These are phyloP conservation scores for Pueraria montana DNA, from an alignment of 306 rosid species.

Conservation along the genomic window DNA sequence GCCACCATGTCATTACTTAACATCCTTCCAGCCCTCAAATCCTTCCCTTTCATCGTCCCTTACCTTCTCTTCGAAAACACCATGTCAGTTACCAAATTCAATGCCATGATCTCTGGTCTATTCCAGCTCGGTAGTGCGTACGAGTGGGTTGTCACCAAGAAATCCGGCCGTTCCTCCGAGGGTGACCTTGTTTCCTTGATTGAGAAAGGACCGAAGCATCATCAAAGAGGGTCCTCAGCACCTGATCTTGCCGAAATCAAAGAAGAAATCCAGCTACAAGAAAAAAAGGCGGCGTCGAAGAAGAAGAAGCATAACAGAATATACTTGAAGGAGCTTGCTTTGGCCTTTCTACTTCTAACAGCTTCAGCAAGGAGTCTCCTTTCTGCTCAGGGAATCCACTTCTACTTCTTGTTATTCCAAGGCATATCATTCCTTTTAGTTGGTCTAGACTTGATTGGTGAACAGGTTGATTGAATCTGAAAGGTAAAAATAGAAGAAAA, in stretches of 20 bases:
- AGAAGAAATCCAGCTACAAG: constrained; percentile 69
- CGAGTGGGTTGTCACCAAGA: constrained; percentile 96
- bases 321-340: constrained; percentile 81
- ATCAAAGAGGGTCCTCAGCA: constrained; percentile 69
- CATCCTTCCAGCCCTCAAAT: constrained; percentile 89
- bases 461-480: constrained; percentile 69
- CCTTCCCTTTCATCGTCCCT: constrained; percentile 94
- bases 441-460: constrained; percentile 92
- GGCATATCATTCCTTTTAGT: constrained; percentile 90
- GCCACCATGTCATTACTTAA: constrained; percentile 93
- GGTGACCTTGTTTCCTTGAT: constrained; percentile 81
- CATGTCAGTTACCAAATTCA: constrained; percentile 94
- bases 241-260: constrained; percentile 75
- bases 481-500: background rate
- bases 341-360: constrained; percentile 86
- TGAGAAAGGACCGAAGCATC: constrained; percentile 64
- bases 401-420: constrained; percentile 93
- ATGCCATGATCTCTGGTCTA: constrained; percentile 92
- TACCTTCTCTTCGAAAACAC: constrained; percentile 96
- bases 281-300: constrained; percentile 47
- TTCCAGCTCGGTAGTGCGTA: constrained; percentile 95
- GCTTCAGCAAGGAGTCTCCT: constrained; percentile 93
- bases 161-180: constrained; percentile 90
- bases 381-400: constrained; percentile 97
- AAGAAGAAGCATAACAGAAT: constrained; percentile 77